Base-by-base conservation (phyloP, 352 stramenopile genomes). In the Phytophthora fragariae region DNA sequence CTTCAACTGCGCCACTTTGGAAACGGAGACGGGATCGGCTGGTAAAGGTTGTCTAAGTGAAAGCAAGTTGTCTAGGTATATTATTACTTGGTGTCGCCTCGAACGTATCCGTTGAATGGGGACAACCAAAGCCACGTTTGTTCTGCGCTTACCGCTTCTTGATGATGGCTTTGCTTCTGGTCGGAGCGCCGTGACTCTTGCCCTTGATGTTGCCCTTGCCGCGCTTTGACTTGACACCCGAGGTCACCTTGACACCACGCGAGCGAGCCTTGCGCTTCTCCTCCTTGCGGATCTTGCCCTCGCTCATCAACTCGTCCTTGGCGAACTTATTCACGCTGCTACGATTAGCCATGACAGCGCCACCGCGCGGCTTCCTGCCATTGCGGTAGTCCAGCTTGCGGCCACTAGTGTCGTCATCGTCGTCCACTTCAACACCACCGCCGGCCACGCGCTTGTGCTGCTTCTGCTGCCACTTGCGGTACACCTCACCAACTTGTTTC, bases 391-490 rank as follows among this genome's bases (percentile, higher is more conserved):
- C 89, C 19, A 93, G 69, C 27, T 87, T 89, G 52, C 79, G 80
- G 5, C 82, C 72, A 41, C 67, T 65, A 39, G 49, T 59, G 11
- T 80, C 76, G n/a, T 86, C 83, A 52, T 86, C 83, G 37, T 90
- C 88, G 33, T 80, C 88, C 27, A 70, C n/a, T 57, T 96, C 89
- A 47, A 94, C 78, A 53, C 88, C 88, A 35, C 87, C 86, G 15
- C 88, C 85, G 47, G 86, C 86, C 68, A 94, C 86, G 31, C 85
- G 84, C 77, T 95, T 96, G 86, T 96, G 84, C 68, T 95, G 88
- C 61, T 90, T 87, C 76, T 98, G 92, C 76, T 98, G 86, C 95
- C 95, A 98, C 79, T 97, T 98, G 33, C 97, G 92, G 80, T 98
- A 98, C 65, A 98, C 84, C 72, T 97, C 94, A 27, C 95, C 95